Base-by-base conservation (phyloP, 257 asterid genomes). In the Petunia secreta region DNA sequence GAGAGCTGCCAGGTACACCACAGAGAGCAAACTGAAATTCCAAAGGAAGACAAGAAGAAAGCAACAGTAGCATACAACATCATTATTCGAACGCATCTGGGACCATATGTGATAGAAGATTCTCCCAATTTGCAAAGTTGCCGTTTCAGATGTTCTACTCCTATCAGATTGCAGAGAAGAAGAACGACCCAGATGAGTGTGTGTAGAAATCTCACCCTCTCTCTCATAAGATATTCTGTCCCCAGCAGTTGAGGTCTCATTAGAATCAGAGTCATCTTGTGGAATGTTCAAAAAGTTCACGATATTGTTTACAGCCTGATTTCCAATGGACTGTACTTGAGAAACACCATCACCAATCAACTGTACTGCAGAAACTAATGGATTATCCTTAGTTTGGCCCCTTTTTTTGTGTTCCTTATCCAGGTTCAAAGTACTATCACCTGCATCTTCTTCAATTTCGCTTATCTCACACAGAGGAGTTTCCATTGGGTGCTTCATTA, bases 1-100 rank as follows among this genome's bases (percentile, higher is more conserved):
- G 46, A 96, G 92, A 80, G 92, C 96, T 16, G 87, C 94, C 88
- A 96, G 86, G 88, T 96, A 96, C 79, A 92, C 97, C 95, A 91
- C 87, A 43, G 99, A 94, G 78, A 96, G 97, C 92, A 96, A 90
- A 87, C 99, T 94, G 89, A 96, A 96, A 83, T 94, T 96, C 99
- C 99, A 96, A 63, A 96, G 95, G 59, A 86, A 96, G 63, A 92
- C 97, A 63, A 96, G 85, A 83, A 96, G 80, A 76, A 96, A 96
- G 86, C 98, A 91, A 86, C 93, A 91, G 79, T 96, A 96, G 84
- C 99, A 96, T 78, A 96, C 99, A 44, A 96, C 87, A 74, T 96
- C 99, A 59, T 94, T 92, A 83, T 96, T 96, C 52, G 97, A 90
- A 80, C 93, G 91, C 97, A 96, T 96, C 85, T 87, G 99, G 79